Conservation (phyloP, 2,329 filamentous ascomycete genomes). For the Davidsoniella neocaledoniae region DNA sequence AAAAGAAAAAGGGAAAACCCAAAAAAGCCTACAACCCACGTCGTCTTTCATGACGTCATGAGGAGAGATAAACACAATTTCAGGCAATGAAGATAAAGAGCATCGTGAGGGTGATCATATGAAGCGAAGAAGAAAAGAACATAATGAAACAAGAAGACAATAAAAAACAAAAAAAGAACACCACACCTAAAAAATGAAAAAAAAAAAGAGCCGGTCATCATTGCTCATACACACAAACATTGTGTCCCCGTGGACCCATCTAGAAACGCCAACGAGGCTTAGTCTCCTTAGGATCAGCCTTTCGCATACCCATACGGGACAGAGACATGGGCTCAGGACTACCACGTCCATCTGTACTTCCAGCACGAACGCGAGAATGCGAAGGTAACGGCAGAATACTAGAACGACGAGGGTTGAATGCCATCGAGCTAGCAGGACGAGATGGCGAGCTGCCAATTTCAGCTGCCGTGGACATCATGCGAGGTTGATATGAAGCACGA, state of each 20-base stretch:
- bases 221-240: not conserved
- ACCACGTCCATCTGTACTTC: constrained; percentile 24
- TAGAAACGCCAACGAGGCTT: constrained; percentile 35
- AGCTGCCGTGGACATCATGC: constrained; percentile 14
- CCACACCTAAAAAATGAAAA: not conserved
- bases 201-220: constrained; percentile 3
- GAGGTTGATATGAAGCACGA: constrained; percentile 37
- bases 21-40: too few relatives aligned
- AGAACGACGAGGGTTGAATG: constrained; percentile 27
- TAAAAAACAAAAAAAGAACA: constrained; percentile 3
- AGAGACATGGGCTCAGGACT: constrained; percentile 32
- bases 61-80: too few relatives aligned
- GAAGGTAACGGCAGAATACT: constrained; percentile 37
- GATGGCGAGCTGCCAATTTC: constrained; percentile 5
- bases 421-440: constrained; percentile 42
- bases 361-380: constrained; percentile 17
- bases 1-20: not conserved
- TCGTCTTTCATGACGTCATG: too few relatives aligned
- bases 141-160: constrained; percentile 1
- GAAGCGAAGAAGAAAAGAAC: constrained; percentile 12
- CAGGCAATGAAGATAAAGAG: too few relatives aligned
- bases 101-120: constrained; percentile 2
- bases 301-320: constrained; percentile 28
- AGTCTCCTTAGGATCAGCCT: constrained; percentile 20
- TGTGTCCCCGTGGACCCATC: constrained; percentile 7